These are phyloP conservation scores for Bruguiera sexangula DNA, from an alignment of 345 rosid species.

Conservation along the genomic window DNA sequence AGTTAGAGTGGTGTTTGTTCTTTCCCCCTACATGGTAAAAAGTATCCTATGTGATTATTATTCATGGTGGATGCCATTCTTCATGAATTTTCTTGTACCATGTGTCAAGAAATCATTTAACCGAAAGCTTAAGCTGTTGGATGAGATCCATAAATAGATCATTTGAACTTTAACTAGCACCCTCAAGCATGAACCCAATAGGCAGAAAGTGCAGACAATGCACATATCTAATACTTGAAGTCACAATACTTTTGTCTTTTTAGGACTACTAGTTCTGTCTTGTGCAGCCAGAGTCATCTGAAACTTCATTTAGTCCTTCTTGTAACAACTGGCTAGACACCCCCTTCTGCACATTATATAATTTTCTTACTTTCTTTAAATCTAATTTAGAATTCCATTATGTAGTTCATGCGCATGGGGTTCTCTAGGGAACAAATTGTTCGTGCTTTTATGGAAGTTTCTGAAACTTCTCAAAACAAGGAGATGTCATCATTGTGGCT, in stretches of 20 bases:
- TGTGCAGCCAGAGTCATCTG: too few relatives aligned
- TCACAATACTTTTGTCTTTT: too few relatives aligned
- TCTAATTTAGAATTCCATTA: conserved; percentile 17
- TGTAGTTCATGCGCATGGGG: conserved; percentile 55
- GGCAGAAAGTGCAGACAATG: too few relatives aligned
- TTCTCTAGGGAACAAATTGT: conserved; percentile 59
- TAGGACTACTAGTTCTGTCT: too few relatives aligned
- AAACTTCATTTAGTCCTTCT: neutral
- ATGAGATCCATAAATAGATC: too few relatives aligned
- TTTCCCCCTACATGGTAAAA: neutral
- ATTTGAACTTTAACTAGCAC: too few relatives aligned
- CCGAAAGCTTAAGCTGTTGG: too few relatives aligned
- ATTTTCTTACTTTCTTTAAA: neutral
- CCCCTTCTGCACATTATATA: neutral
- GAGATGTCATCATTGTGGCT: conserved; percentile 64
- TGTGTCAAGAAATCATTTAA: too few relatives aligned
- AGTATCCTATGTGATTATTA: neutral
- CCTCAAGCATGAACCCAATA: too few relatives aligned
- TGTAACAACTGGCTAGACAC: neutral
- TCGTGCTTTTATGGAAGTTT: conserved; percentile 54
- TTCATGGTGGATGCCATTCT: neutral
- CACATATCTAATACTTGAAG: too few relatives aligned
- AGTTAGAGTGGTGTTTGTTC: neutral
- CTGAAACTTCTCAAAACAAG: conserved; percentile 48
- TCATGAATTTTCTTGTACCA: neutral